Percentiles rank a stretch among this genome's conserved stretches.
These are phyloP conservation scores for Zymoseptoria passerinii DNA, from an alignment of 2,329 filamentous ascomycete species.

Conservation along the genomic window DNA sequence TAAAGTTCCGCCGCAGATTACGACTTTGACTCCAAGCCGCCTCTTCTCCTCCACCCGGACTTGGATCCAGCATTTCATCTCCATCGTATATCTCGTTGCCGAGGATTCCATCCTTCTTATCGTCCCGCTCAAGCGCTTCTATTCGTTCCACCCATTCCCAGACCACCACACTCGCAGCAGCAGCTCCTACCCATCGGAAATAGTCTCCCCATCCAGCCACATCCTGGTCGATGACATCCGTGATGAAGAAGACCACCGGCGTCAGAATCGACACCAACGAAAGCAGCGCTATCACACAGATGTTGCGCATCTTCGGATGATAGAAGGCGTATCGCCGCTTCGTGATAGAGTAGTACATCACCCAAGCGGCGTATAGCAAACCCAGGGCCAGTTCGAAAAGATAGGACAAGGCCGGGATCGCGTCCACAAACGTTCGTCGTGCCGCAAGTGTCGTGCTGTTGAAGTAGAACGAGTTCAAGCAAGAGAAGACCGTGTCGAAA, in stretches of 20 bases:
- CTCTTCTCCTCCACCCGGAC: conserved; percentile 45
- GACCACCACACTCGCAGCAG: conserved; percentile 89
- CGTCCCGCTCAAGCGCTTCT: conserved; percentile 82
- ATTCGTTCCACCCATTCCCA: conserved; percentile 98
- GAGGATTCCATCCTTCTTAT: conserved; percentile 86
- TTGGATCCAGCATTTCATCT: conserved; percentile 77
- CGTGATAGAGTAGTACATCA: conserved; percentile 86
- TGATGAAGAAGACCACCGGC: conserved; percentile 84
- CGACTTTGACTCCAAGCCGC: conserved; percentile 43
- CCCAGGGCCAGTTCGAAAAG: conserved; percentile 82
- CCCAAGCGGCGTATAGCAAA: conserved; percentile 84
- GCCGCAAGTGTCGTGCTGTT: conserved; percentile 47
- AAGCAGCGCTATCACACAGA: conserved; percentile 68
- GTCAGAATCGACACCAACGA: conserved; percentile 77
- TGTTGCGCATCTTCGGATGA: conserved; percentile 83
- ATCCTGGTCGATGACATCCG: conserved; percentile 77
- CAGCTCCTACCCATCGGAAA: conserved; percentile 90
- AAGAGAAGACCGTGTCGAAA: conserved; percentile 82
- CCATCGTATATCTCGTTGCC: conserved; percentile 88
- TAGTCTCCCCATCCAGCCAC: conserved; percentile 93
- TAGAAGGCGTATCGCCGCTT: conserved; percentile 89
- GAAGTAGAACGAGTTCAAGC: conserved; percentile 74
- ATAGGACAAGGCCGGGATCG: conserved; percentile 84
- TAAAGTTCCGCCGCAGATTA: conserved; percentile 27
- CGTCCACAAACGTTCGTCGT: conserved; percentile 66